Evolutionary conservation across 2,329 filamentous ascomycete species (phyloP), one percentile per base, ranked within the genome.

Genomic region (Monascus ruber): DNA sequence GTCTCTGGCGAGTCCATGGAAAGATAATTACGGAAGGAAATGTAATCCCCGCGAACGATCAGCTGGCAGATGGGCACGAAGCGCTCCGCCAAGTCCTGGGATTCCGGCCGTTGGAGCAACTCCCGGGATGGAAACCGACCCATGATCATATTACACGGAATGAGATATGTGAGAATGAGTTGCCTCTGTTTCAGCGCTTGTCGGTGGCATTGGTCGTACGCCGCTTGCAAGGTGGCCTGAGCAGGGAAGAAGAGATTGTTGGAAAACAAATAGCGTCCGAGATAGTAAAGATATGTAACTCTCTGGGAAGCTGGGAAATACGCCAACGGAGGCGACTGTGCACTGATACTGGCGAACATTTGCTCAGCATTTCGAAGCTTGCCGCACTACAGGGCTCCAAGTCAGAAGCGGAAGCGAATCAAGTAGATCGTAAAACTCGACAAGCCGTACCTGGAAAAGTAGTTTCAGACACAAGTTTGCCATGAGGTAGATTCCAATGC

Each of bases 251-350:
- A 94, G 56, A 94, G 81, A 48, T 79, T 83, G 59, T 85, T 88
- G 46, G 84, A 79, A 58, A 94, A 86, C 54, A 88, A 79, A 63
- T 89, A 95, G 42, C 87, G 81, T 11, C 89, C 89, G 5, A 96
- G 79, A 57, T 94, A 94, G 66, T 94, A 95, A 9, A 96, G 79
- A 52, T 88, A 96, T 3, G 87, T 94, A 37, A 94, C 86, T 36
- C 87, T 78, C 57, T 96, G 85, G 5, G 83, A 76, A 24, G 85
- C 85, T 2, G 88, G 86, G 54, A 93, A 96, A 37, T 85, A 75
- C 1, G 76, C 72, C 8, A 96, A 66, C 0, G 86, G 85, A 1
- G 87, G 87, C 0, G 85, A 88, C 47, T 85, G 83, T 41, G 83
- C 80, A 36, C 79, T 81, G 47, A 95, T 89, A 55, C 91, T 93